Percentiles rank a stretch among this genome's conserved stretches.
Evolutionary conservation across 352 stramenopile genomes (phyloP).

Genomic region (Globisporangium splendens): DNA sequence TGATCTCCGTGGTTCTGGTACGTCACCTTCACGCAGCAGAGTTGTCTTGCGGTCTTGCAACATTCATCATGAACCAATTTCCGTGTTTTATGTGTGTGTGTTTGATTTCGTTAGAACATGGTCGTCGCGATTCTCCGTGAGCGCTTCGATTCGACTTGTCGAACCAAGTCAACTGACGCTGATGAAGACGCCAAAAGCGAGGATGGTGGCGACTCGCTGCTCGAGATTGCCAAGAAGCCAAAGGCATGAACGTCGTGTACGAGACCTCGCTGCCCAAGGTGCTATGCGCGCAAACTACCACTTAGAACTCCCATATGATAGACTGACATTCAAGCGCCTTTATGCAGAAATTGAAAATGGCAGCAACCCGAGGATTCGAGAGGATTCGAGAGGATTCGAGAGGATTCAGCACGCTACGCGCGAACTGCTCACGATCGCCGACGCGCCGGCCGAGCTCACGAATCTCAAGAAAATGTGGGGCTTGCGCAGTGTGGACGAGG

Average conservation of each 20-base stretch:
- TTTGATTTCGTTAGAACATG: slow-evolving; percentile 36
- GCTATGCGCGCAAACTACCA: no score
- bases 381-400: slow-evolving; percentile 40
- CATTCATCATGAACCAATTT: not conserved
- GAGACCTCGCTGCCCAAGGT: slow-evolving; percentile 44
- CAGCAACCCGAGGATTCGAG: slow-evolving; percentile 34
- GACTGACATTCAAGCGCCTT: not conserved
- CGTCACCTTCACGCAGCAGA: not conserved
- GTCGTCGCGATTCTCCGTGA: slow-evolving; percentile 57
- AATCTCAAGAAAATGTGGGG: slow-evolving; percentile 58
- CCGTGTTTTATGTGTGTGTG: not conserved
- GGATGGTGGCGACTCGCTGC: slow-evolving; percentile 23
- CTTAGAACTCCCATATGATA: not conserved
- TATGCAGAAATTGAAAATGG: slow-evolving; percentile 38
- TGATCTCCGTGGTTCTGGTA: slow-evolving; percentile 44
- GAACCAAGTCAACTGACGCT: no score
- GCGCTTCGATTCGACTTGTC: slow-evolving; percentile 38
- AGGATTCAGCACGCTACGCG: slow-evolving; percentile 35
- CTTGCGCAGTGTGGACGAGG: slow-evolving; percentile 13
- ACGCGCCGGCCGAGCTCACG: slow-evolving; percentile 40
- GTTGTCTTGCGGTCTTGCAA: not conserved
- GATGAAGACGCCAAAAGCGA: not conserved
- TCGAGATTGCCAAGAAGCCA: slow-evolving; percentile 50
- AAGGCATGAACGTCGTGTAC: slow-evolving; percentile 33
- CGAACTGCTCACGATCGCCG: slow-evolving; percentile 28